Percentiles rank a stretch among this genome's conserved stretches.
Conservation (phyloP, 352 stramenopile genomes). For the Phytophthora megakarya region DNA sequence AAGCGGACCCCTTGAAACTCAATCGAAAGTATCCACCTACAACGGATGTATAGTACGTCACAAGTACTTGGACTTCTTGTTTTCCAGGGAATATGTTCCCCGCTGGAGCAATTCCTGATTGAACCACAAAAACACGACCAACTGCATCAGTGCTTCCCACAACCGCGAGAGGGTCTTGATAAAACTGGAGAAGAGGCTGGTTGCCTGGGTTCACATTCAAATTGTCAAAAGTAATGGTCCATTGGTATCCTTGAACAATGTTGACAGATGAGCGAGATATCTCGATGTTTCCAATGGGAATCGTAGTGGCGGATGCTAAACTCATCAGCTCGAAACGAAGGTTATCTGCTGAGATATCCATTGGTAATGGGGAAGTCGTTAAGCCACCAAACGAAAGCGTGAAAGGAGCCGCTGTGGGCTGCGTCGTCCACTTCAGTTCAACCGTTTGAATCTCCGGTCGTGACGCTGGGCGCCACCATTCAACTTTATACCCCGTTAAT, state of each 20-base stretch:
- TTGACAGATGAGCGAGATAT: constrained; percentile 67
- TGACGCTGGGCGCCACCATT: constrained; percentile 75
- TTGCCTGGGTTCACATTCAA: constrained; percentile 46
- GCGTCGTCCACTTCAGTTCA: constrained; percentile 79
- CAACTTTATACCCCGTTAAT: constrained; percentile 80
- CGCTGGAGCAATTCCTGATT: constrained; percentile 48
- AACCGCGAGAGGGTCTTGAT: constrained; percentile 30
- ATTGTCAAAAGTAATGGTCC: constrained; percentile 75
- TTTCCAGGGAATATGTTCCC: constrained; percentile 55
- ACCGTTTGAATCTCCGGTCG: constrained; percentile 83
- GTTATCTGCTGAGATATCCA: constrained; percentile 80
- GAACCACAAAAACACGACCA: constrained; percentile 55
- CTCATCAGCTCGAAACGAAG: constrained; percentile 90
- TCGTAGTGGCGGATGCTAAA: constrained; percentile 46
- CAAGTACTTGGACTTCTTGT: constrained; percentile 75
- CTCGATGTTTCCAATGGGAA: constrained; percentile 49
- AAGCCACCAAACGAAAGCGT: constrained; percentile 80
- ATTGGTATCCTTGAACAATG: constrained; percentile 71
- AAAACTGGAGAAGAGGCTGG: constrained; percentile 69
- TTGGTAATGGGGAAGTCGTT: constrained; percentile 68
- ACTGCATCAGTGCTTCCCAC: constrained; percentile 31
- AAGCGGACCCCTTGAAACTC: constrained; percentile 73
- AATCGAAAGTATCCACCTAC: constrained; percentile 74
- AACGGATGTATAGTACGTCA: constrained; percentile 51
- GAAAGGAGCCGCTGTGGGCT: constrained; percentile 56